These are phyloP conservation scores for sweet orange (Citrus sinensis) DNA, from an alignment of 345 rosid species.

Conservation along the genomic window DVS_A1.0 CM039162.1:25730001-25730500, in stretches of 20 bases:
- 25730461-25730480: neutral
- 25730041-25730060: neutral
- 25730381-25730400: neutral
- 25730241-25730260: too few relatives aligned
- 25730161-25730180: neutral
- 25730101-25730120: neutral
- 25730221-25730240: too few relatives aligned
- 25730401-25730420: neutral
- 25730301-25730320: neutral
- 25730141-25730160: too few relatives aligned
- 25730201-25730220: too few relatives aligned
- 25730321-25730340: too few relatives aligned
- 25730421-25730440: neutral
- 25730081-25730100: neutral
- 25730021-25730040: neutral
- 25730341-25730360: too few relatives aligned
- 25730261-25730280: too few relatives aligned
- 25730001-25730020: conserved; percentile 1
- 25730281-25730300: neutral
- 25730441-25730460: neutral
- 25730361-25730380: neutral
- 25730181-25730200: too few relatives aligned
- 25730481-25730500: too few relatives aligned
- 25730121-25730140: neutral
- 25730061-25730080: neutral